phyloP scores from a whole-genome alignment of 257 asterid genomes.

The Echium plantagineum region DNA sequence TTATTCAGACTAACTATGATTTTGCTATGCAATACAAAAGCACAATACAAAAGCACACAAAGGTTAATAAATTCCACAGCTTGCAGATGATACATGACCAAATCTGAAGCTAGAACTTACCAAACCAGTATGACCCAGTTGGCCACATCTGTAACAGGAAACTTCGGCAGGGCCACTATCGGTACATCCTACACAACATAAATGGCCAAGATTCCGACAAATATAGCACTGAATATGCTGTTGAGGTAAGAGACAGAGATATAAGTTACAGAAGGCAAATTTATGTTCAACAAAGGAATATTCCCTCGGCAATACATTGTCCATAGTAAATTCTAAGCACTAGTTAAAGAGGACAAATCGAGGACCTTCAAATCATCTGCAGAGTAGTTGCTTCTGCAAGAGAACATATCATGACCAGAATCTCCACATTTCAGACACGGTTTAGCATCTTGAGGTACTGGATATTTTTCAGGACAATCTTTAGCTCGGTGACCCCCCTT shows the following conservation, averaged over 20 bases:
- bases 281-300: slow-evolving; percentile 1
- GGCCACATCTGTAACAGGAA: slow-evolving; percentile 90
- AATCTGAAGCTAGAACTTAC: slow-evolving; percentile 34
- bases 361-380: slow-evolving; percentile 69
- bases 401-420: slow-evolving; percentile 69
- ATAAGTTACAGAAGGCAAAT: background rate
- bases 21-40: background rate
- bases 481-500: slow-evolving; percentile 86
- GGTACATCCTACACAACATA: slow-evolving; percentile 53
- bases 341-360: background rate
- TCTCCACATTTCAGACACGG: slow-evolving; percentile 82
- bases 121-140: slow-evolving; percentile 82
- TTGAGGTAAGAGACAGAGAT: slow-evolving; percentile 3
- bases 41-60: background rate
- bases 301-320: slow-evolving; percentile 3
- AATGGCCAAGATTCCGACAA: slow-evolving; percentile 72
- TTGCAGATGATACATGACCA: background rate
- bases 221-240: slow-evolving; percentile 73
- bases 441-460: slow-evolving; percentile 26
- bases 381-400: slow-evolving; percentile 54
- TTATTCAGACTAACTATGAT: background rate
- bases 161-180: slow-evolving; percentile 43
- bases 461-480: slow-evolving; percentile 64
- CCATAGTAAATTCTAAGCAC: background rate
- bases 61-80: background rate